Evolutionary conservation across 2,329 filamentous ascomycete genomes (phyloP).

Genomic region (Botrytis elliptica): DNA sequence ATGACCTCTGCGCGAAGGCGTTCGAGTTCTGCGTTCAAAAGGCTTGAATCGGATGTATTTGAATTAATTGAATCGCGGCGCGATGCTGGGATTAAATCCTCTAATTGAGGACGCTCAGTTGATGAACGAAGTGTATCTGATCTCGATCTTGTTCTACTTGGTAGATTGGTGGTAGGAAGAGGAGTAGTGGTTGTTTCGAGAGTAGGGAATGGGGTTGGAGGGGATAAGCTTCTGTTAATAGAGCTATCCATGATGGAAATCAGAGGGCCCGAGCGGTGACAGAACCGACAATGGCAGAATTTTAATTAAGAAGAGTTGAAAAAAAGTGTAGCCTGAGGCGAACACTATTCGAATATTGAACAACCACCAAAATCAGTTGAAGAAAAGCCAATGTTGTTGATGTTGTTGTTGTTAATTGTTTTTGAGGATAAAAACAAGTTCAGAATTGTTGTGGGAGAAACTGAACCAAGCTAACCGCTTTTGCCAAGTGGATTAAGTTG

Average conservation of each 20-base stretch:
- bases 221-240: not conserved
- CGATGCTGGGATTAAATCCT: not conserved
- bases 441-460: not conserved
- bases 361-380: not conserved
- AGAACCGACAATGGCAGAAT: slow-evolving; percentile 10
- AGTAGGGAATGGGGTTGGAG: slow-evolving; percentile 1
- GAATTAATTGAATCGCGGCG: slow-evolving; percentile 4
- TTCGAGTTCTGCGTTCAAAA: not conserved
- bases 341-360: not conserved
- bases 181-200: not conserved
- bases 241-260: slow-evolving; percentile 5
- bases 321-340: not conserved
- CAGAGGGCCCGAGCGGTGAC: slow-evolving; percentile 8
- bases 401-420: not conserved
- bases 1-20: slow-evolving; percentile 5
- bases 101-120: not conserved
- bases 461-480: not conserved
- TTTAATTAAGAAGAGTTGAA: not conserved
- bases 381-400: not conserved
- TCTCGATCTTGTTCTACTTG: slow-evolving; percentile 4
- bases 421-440: not conserved
- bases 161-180: not conserved
- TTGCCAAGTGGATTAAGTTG: not conserved
- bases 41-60: slow-evolving; percentile 5
- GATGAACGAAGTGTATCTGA: not conserved